Conservation (phyloP, 768 basidiomycete genomes). For the Phaffia tasmanica region DNA sequence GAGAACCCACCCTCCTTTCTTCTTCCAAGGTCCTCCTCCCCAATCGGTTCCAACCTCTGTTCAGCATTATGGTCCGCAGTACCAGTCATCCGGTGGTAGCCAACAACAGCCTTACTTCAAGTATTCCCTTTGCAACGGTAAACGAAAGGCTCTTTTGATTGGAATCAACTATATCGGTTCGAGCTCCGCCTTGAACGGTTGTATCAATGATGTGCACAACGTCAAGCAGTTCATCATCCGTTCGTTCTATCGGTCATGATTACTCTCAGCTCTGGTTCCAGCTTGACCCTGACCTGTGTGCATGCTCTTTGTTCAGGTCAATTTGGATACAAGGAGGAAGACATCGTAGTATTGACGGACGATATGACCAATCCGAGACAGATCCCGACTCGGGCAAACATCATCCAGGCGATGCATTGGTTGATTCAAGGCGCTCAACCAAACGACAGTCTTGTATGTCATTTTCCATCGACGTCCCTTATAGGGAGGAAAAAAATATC, state of each 20-base stretch:
- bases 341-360: slow-evolving; percentile 80
- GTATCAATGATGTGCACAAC: slow-evolving; percentile 83
- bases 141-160: slow-evolving; percentile 78
- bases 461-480: slow-evolving; percentile 28
- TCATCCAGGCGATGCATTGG: slow-evolving; percentile 83
- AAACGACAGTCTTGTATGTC: slow-evolving; percentile 40
- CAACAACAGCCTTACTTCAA: slow-evolving; percentile 59
- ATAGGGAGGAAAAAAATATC: not conserved
- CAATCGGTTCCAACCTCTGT: slow-evolving; percentile 37
- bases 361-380: slow-evolving; percentile 52
- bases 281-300: not conserved
- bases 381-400: slow-evolving; percentile 68
- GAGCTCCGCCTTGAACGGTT: slow-evolving; percentile 34
- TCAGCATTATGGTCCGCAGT: slow-evolving; percentile 56
- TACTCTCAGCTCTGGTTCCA: not conserved
- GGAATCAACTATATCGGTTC: slow-evolving; percentile 33
- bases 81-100: slow-evolving; percentile 38
- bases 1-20: too few relatives aligned
- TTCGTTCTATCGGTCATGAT: slow-evolving; percentile 25
- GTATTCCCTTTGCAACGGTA: slow-evolving; percentile 74
- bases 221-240: slow-evolving; percentile 59
- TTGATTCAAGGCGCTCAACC: slow-evolving; percentile 67
- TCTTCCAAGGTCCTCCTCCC: slow-evolving; percentile 13
- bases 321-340: slow-evolving; percentile 58
- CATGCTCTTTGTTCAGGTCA: slow-evolving; percentile 39